Base-by-base conservation (phyloP, 768 basidiomycete genomes). In the Symmetrospora coprosmae region DNA sequence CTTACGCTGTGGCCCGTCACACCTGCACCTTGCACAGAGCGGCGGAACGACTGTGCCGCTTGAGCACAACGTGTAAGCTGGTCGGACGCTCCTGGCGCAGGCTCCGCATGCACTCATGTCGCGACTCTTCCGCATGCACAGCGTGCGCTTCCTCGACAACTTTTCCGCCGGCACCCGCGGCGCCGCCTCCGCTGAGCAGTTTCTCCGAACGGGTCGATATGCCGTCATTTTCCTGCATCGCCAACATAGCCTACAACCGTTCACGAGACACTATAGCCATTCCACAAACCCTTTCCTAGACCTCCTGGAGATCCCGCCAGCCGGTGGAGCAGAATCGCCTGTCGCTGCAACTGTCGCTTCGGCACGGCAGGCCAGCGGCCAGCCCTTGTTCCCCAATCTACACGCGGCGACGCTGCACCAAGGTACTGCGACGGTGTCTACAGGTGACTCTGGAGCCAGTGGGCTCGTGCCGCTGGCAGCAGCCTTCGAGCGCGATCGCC, bases 141-240 rank as follows among this genome's bases (percentile, higher is more conserved):
- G 92, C 67, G 94, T 99, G 46, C 87, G 94, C 50, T 99, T 96
- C 72, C 78, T 99, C 28, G 92, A 97, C 72, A 97, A 99, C 76
- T 97, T 97, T 74, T 94, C 90, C 73, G 92, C 94, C 87, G 91
- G 92, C 51, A 99, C 94, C 19, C 80, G 94, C 69, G 94, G 94
- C 40, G 87, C 94, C 30, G 90, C 92, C 0, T 97, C 94, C 19
- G 92, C 94, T 1, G 94, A 99, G 73, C 94, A 97, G 75, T 96
- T 99, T 72, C 80, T 97, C 62, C 81, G 84, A 67, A 82, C 86
- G 6, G 86, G 84, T 59, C 63, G 68, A 39, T 97, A 97, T 75
- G 90, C 91, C 25, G 94, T 99, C 72, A 89, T 99, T 66, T 99
- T 99, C 76, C 86, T 99, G 81, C 92, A 99, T 73, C 78, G 92